These are phyloP conservation scores for Aeminium ludgeri DNA, from an alignment of 495 filamentous ascomycete species.

Conservation along the genomic window DNA sequence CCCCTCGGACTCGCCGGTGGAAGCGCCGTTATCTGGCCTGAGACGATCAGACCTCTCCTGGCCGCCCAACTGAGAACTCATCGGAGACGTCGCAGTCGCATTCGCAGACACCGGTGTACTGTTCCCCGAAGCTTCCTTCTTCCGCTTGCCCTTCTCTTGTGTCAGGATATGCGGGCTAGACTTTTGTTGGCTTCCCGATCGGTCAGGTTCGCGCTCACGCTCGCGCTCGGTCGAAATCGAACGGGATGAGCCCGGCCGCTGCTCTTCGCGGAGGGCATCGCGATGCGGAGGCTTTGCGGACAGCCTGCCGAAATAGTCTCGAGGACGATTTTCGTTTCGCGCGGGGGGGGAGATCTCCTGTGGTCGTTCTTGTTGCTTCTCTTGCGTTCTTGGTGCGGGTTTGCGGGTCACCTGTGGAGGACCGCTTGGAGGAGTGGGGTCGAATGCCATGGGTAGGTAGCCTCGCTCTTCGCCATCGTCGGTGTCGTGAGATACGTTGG, in stretches of 20 bases:
- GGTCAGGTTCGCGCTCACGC: conserved; percentile 18
- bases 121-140: conserved; percentile 28
- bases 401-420: conserved; percentile 4
- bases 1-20: conserved; percentile 25
- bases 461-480: conserved; percentile 56
- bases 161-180: conserved; percentile 78
- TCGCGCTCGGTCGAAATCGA: conserved; percentile 35
- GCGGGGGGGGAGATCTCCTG: conserved; percentile 11
- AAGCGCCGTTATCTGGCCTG: no score
- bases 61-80: not conserved
- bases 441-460: conserved; percentile 80
- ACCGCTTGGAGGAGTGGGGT: conserved; percentile 43
- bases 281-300: conserved; percentile 11
- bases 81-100: conserved; percentile 24
- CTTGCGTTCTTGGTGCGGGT: conserved; percentile 8
- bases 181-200: conserved; percentile 30
- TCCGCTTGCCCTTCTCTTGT: conserved; percentile 60
- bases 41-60: no score
- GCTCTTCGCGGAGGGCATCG: conserved; percentile 22
- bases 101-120: conserved; percentile 11
- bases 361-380: no score
- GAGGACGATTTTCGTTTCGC: conserved; percentile 7
- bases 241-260: conserved; percentile 31
- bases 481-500: conserved; percentile 28
- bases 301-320: conserved; percentile 22